These are phyloP conservation scores for Tetragonia tetragonoides DNA, from an alignment of 148 eudicot genomes.

Conservation along the genomic window DNA sequence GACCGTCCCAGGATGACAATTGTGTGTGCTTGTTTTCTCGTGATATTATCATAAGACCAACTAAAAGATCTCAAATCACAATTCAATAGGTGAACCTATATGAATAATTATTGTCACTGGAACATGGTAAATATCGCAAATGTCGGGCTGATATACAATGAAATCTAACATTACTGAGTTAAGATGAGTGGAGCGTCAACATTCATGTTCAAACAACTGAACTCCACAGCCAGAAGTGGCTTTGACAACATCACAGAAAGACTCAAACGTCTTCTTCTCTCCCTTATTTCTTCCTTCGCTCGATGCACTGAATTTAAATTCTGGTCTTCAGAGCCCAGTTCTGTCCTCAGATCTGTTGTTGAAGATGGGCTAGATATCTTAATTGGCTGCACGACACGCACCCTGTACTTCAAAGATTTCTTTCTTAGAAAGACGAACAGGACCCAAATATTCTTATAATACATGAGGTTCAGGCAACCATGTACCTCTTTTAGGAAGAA, in stretches of 20 bases:
- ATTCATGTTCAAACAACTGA: slow-evolving; percentile 65
- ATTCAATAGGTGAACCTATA: neutral
- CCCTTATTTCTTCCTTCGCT: slow-evolving; percentile 19
- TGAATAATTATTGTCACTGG: neutral
- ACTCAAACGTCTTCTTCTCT: slow-evolving; percentile 45
- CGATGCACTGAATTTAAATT: slow-evolving; percentile 18
- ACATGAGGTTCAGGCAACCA: no score
- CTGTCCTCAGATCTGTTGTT: slow-evolving; percentile 18
- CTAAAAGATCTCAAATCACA: neutral
- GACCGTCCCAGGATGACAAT: neutral
- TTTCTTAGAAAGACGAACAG: neutral
- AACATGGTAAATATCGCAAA: neutral
- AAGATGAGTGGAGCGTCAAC: slow-evolving; percentile 67
- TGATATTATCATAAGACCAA: neutral
- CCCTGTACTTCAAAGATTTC: slow-evolving; percentile 39
- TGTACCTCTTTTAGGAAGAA: neutral
- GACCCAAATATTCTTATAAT: neutral
- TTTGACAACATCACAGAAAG: slow-evolving; percentile 72
- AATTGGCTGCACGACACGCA: slow-evolving; percentile 58
- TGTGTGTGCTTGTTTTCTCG: neutral
- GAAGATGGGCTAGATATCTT: slow-evolving; percentile 40
- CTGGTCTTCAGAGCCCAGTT: slow-evolving; percentile 19
- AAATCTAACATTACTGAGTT: slow-evolving; percentile 22
- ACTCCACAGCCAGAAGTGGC: slow-evolving; percentile 80
- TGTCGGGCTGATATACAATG: neutral